Conservation (phyloP, 805 yeast species). For the Wickerhamomyces queroliae region DNA sequence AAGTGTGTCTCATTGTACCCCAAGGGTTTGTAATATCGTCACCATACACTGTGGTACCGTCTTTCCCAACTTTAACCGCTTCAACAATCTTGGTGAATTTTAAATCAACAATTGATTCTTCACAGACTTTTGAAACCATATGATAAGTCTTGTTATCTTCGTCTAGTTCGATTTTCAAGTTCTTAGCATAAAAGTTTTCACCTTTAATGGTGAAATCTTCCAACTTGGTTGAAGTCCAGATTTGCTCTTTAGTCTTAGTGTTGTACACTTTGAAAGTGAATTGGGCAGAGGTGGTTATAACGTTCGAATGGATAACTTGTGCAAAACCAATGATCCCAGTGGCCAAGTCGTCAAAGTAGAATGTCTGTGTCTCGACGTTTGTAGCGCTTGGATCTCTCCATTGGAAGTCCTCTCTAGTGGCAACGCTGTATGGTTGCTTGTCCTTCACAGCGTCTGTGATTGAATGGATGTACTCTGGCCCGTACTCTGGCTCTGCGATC, state of each 20-base stretch:
- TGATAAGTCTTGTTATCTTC: constrained; percentile 50
- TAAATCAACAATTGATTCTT: constrained; percentile 67
- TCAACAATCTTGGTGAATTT: constrained; percentile 55
- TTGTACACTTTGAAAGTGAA: constrained; percentile 82
- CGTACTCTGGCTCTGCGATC: constrained; percentile 95
- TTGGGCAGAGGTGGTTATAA: constrained; percentile 85
- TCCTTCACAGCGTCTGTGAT: constrained; percentile 55
- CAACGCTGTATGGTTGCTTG: constrained; percentile 51
- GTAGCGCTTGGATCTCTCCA: constrained; percentile 77
- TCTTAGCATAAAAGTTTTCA: constrained; percentile 73
- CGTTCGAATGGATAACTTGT: constrained; percentile 89
- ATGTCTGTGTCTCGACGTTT: constrained; percentile 93
- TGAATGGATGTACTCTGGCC: constrained; percentile 87
- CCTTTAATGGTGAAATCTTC: constrained; percentile 74
- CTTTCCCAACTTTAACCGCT: constrained; percentile 85
- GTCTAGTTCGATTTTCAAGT: constrained; percentile 55
- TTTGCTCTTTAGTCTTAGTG: constrained; percentile 34
- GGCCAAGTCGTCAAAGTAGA: constrained; percentile 66
- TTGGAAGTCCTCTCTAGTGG: constrained; percentile 61
- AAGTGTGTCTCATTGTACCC: constrained; percentile 95
- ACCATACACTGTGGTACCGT: constrained; percentile 85
- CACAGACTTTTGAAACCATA: constrained; percentile 57
- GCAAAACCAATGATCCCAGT: constrained; percentile 78
- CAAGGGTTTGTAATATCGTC: constrained; percentile 80
- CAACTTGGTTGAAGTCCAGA: constrained; percentile 91